Evolutionary conservation across 306 rosid genomes (phyloP).

Genomic region (Inga oerstediana): DNA sequence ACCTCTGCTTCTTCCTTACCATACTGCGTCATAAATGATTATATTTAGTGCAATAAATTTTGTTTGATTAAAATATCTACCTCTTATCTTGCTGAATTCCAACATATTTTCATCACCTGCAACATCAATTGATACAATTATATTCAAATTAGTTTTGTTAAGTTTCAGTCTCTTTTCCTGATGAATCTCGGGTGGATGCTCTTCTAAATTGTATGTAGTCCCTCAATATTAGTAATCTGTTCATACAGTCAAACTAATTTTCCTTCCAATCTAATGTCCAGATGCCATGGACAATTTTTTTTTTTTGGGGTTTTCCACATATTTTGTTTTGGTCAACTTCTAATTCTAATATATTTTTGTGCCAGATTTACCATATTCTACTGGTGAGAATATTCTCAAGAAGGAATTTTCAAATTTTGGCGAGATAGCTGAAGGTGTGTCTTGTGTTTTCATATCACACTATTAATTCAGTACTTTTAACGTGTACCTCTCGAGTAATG

Average conservation of each 20-base stretch:
- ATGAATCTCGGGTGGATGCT: slow-evolving; percentile 4
- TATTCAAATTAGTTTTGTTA: background rate
- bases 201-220: slow-evolving; percentile 10
- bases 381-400: slow-evolving; percentile 59
- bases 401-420: slow-evolving; percentile 80
- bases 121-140: slow-evolving; percentile 7
- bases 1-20: slow-evolving; percentile 18
- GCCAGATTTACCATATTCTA: slow-evolving; percentile 86
- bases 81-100: background rate
- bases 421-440: slow-evolving; percentile 80
- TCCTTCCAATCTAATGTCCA: slow-evolving; percentile 5
- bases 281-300: slow-evolving; percentile 11
- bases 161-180: slow-evolving; percentile 2
- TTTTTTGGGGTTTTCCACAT: background rate
- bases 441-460: slow-evolving; percentile 8
- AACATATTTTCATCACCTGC: background rate
- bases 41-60: background rate
- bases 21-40: background rate
- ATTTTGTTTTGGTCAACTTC: slow-evolving; percentile 4
- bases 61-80: background rate
- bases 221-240: slow-evolving; percentile 14
- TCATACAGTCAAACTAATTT: background rate
- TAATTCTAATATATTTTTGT: slow-evolving; percentile 31
- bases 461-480: background rate
- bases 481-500: background rate